Base-by-base conservation (phyloP, 2,329 filamentous ascomycete genomes). In the Diaporthe velutina region DNA sequence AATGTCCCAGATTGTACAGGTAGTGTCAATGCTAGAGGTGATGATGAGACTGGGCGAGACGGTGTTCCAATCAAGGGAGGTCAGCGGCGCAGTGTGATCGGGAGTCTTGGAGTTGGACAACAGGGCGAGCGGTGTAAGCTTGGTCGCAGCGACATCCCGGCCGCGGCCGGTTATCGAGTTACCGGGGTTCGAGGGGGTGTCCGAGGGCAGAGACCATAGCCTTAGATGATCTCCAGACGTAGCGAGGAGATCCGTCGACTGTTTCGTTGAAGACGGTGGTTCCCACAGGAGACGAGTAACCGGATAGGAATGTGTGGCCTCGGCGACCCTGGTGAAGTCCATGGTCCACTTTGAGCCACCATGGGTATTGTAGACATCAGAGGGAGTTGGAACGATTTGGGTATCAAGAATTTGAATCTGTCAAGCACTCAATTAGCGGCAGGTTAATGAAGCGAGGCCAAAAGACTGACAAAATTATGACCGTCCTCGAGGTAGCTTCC, bases 1-100 rank as follows among this genome's bases (percentile, higher is more conserved):
- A 73, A 99, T 99, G 83, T 99, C 97, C 97, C 97, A 99, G 78
- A 99, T 99, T 6, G 97, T 99, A 85, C 97, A 99, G 8, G 97
- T 99, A 1, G 97, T 99, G 82, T 99, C 97, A 81, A 99, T 99
- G 83, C 96, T 98, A 4, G 96, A 98, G 1, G 97, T 99, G 80
- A 99, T 99, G 81, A 99, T 99, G 71, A 99, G 88, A 83, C 96
- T 98, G 0, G 97, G 97, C 33, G 95, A 98, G 70, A 99, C 93
- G 2, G 95, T 98, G 81, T 99, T 99, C 97, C 97, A 99, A 83
- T 99, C 97, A 61, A 99, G 88, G 22, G 96, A 98, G 2, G 97
- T 99, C 74, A 99, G 91, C 28, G 97, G 97, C 19, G 97, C 97
- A 7, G 97, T 99, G 82, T 99, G 97, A 81, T 99, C 97, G 5